Conservation (phyloP, 352 stramenopile genomes). For the Globisporangium echinulatum region DNA sequence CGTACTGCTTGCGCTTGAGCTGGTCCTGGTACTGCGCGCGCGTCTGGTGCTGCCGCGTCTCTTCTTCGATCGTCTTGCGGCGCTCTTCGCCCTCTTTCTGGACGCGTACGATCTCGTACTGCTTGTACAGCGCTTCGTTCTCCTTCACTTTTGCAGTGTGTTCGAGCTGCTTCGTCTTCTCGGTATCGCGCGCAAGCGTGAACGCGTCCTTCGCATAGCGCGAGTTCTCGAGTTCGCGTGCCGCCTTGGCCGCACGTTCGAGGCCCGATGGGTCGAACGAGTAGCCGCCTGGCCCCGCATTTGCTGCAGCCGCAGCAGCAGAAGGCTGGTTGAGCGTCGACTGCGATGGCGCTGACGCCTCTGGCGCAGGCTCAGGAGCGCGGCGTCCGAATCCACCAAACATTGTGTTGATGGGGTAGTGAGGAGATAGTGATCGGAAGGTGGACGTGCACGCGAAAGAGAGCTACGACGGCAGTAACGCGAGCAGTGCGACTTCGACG, state of each 20-base stretch:
- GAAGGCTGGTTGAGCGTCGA: conserved; percentile 18
- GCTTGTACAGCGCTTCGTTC: conserved; percentile 90
- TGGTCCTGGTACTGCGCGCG: conserved; percentile 97
- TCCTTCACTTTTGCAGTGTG: conserved; percentile 90
- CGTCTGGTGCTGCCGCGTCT: conserved; percentile 96
- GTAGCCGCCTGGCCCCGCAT: conserved; percentile 41
- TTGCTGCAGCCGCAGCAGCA: conserved; percentile 8
- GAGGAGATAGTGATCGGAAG: background rate
- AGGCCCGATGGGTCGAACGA: conserved; percentile 95
- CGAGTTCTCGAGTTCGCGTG: conserved; percentile 94
- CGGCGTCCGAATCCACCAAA: conserved; percentile 18
- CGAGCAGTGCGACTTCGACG: background rate
- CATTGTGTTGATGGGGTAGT: conserved; percentile 6
- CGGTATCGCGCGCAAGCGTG: conserved; percentile 93
- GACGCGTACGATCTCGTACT: conserved; percentile 92
- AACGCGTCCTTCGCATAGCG: conserved; percentile 93
- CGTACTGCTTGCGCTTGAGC: conserved; percentile 98
- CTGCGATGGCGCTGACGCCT: conserved; percentile 1
- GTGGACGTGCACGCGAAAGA: background rate
- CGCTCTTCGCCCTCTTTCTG: conserved; percentile 96
- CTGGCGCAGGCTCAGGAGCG: conserved; percentile 10
- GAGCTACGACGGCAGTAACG: background rate
- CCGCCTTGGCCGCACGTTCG: conserved; percentile 96
- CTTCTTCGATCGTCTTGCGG: conserved; percentile 95
- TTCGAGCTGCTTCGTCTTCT: conserved; percentile 93